These are phyloP conservation scores for Curvularia lunata DNA, from an alignment of 2,329 filamentous ascomycete genomes.

Conservation along the genomic window DNA sequence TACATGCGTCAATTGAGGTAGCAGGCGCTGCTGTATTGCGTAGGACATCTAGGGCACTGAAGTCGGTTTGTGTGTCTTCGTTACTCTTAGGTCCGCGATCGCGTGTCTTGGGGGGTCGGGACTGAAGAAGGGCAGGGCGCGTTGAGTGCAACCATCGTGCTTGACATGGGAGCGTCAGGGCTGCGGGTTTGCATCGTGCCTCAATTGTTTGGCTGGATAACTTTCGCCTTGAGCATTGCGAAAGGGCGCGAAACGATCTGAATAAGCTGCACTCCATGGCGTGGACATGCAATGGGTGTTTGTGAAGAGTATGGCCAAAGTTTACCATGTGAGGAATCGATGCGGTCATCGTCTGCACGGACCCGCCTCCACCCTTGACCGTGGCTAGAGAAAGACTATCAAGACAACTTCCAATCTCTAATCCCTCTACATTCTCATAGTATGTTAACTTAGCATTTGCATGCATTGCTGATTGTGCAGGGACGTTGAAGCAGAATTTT, in stretches of 20 bases:
- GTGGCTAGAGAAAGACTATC: too few species aligned
- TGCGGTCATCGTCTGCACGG: constrained; percentile 17
- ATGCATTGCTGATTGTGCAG: too few species aligned
- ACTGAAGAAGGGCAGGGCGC: constrained; percentile 21
- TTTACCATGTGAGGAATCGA: constrained; percentile 4
- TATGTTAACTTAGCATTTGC: too few species aligned
- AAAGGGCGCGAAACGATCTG: constrained; percentile 19
- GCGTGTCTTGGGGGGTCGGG: constrained; percentile 53
- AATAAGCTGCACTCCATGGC: constrained; percentile 27
- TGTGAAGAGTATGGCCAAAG: not conserved
- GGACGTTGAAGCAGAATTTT: too few species aligned
- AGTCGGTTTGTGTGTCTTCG: constrained; percentile 73
- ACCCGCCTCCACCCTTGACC: not conserved
- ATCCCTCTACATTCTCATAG: too few species aligned
- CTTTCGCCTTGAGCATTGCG: constrained; percentile 8
- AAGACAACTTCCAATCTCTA: too few species aligned
- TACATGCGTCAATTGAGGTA: constrained; percentile 83
- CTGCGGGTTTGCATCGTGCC: constrained; percentile 6
- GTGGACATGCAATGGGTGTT: constrained; percentile 6
- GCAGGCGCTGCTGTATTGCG: constrained; percentile 76
- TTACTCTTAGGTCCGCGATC: constrained; percentile 67
- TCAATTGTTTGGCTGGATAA: not conserved
- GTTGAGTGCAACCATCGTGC: constrained; percentile 34
- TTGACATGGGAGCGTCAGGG: not conserved
- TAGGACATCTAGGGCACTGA: constrained; percentile 78